These are phyloP conservation scores for Arachis hypogaea DNA, from an alignment of 306 rosid genomes.

Conservation along the genomic window DNA sequence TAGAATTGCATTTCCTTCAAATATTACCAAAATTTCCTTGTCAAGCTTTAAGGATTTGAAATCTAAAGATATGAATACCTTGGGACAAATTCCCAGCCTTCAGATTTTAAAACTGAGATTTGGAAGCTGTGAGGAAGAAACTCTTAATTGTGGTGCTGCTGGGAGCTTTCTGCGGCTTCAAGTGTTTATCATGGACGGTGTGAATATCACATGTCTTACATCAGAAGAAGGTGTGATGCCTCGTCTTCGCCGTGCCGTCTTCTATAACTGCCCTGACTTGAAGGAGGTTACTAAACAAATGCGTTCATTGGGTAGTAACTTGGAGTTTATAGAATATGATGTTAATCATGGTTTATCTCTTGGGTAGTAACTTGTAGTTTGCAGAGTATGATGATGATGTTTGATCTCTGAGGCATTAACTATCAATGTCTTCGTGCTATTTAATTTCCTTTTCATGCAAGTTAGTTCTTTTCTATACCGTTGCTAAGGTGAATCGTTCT, in stretches of 20 bases:
- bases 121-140: no score
- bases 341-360: no score
- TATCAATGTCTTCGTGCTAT: no score
- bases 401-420: no score
- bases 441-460: no score
- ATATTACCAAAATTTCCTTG: conserved; percentile 12
- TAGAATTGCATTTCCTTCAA: neutral
- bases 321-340: neutral
- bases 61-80: neutral
- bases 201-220: neutral
- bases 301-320: neutral
- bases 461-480: no score
- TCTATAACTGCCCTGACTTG: neutral
- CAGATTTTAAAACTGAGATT: conserved; percentile 6
- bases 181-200: neutral
- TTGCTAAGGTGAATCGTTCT: no score
- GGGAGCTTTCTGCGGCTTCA: conserved; percentile 9
- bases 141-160: neutral
- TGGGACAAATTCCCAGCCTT: conserved; percentile 13
- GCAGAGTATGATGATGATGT: no score
- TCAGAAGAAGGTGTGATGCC: conserved; percentile 25
- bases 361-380: neutral
- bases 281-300: neutral
- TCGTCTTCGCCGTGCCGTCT: neutral
- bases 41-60: neutral